Percentiles rank a stretch among this genome's conserved stretches.
Conservation (phyloP, 2,329 filamentous ascomycete genomes). For the Microcyclosporella mali region DNA sequence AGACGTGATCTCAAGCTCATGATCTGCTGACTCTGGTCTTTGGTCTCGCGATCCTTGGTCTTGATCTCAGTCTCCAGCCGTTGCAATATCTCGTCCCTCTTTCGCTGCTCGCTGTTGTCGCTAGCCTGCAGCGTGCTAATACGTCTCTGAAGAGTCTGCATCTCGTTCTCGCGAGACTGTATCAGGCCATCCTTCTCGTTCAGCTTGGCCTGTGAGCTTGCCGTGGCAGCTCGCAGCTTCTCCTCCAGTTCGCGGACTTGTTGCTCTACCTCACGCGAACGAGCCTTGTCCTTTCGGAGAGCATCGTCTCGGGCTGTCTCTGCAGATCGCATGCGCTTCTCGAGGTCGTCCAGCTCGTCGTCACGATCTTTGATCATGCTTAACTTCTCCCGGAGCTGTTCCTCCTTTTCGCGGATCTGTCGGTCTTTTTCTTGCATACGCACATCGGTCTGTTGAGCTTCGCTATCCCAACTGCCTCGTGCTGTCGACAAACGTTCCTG, state of each 20-base stretch:
- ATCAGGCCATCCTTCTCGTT: constrained; percentile 38
- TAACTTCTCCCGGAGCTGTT: constrained; percentile 69
- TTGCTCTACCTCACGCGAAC: constrained; percentile 46
- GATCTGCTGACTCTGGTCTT: constrained; percentile 30
- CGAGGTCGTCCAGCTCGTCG: constrained; percentile 53
- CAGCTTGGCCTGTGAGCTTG: constrained; percentile 37
- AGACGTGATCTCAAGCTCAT: constrained; percentile 30
- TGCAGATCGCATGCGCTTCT: constrained; percentile 25
- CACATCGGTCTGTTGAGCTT: constrained; percentile 33
- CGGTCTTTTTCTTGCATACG: constrained; percentile 33
- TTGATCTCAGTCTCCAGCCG: constrained; percentile 37
- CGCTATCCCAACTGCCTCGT: constrained; percentile 35
- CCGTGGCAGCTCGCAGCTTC: constrained; percentile 40
- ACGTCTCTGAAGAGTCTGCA: constrained; percentile 29
- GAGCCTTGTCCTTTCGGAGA: constrained; percentile 44
- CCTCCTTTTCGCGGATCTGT: constrained; percentile 66
- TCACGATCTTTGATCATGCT: constrained; percentile 66
- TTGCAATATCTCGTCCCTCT: constrained; percentile 29
- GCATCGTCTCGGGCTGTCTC: constrained; percentile 26
- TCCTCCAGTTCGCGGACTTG: constrained; percentile 45
- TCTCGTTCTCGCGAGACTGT: constrained; percentile 38
- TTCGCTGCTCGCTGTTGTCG: constrained; percentile 27
- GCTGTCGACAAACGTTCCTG: constrained; percentile 34
- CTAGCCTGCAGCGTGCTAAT: constrained; percentile 26
- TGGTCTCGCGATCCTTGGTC: constrained; percentile 23